These are phyloP conservation scores for Clonostachys sp. DNA, from an alignment of 2,329 filamentous ascomycete genomes.

Conservation along the genomic window DNA sequence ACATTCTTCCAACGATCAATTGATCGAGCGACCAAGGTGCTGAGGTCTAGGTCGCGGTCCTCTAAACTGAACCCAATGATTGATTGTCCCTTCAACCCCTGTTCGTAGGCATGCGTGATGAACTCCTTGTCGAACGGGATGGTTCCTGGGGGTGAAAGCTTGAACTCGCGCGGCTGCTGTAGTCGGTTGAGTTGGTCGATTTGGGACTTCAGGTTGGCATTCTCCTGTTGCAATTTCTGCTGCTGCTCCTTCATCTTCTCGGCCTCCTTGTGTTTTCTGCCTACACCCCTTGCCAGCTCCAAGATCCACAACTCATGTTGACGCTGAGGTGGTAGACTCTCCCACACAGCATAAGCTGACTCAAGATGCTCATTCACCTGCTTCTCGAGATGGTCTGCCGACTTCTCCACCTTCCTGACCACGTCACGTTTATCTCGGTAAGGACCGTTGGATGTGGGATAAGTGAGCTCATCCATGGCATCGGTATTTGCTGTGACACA, in stretches of 20 bases:
- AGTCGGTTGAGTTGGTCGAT: slow-evolving; percentile 54
- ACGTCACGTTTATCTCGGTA: slow-evolving; percentile 38
- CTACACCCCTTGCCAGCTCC: slow-evolving; percentile 56
- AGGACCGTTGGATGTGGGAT: slow-evolving; percentile 33
- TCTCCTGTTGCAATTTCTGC: slow-evolving; percentile 50
- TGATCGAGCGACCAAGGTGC: slow-evolving; percentile 43
- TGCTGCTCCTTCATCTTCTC: slow-evolving; percentile 46
- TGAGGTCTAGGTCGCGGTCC: slow-evolving; percentile 48
- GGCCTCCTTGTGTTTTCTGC: slow-evolving; percentile 50
- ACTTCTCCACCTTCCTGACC: slow-evolving; percentile 41
- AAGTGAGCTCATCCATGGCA: slow-evolving; percentile 44
- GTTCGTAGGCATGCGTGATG: slow-evolving; percentile 39
- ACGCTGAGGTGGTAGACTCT: slow-evolving; percentile 50
- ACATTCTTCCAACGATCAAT: slow-evolving; percentile 61
- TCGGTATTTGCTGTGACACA: slow-evolving; percentile 45
- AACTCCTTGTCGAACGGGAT: slow-evolving; percentile 45
- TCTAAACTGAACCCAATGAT: slow-evolving; percentile 41
- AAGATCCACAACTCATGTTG: slow-evolving; percentile 57
- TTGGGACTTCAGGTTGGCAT: slow-evolving; percentile 49
- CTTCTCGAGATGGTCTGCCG: slow-evolving; percentile 58
- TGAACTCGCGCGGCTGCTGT: slow-evolving; percentile 58
- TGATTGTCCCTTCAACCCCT: slow-evolving; percentile 30
- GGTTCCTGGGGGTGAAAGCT: slow-evolving; percentile 44
- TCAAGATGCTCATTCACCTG: slow-evolving; percentile 71
- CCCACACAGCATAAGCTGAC: slow-evolving; percentile 76